Percentiles rank a stretch among this genome's conserved stretches.
Evolutionary conservation across 768 basidiomycete species (phyloP).

Genomic region (Suillus weaverae): DNA sequence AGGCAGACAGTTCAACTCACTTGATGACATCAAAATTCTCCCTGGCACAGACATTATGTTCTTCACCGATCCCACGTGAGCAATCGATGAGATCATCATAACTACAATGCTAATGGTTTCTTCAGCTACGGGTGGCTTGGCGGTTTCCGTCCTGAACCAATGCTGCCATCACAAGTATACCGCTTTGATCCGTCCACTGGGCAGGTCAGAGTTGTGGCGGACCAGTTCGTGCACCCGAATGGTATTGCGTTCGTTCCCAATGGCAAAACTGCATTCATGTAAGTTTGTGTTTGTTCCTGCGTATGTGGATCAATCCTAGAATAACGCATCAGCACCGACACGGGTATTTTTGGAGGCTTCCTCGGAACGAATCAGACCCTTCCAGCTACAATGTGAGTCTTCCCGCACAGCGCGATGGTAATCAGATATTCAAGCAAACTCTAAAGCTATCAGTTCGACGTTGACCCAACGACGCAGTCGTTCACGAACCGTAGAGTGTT

Average conservation of each 20-base stretch:
- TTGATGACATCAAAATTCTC: constrained; percentile 78
- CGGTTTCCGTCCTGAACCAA: constrained; percentile 39
- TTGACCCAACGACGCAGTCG: constrained; percentile 48
- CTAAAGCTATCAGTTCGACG: constrained; percentile 61
- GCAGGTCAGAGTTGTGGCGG: constrained; percentile 42
- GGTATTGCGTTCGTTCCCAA: constrained; percentile 38
- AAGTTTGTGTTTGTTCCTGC: not conserved
- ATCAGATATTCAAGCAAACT: constrained; percentile 1
- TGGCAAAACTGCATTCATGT: constrained; percentile 33
- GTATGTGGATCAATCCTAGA: not conserved
- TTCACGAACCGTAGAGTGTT: constrained; percentile 62
- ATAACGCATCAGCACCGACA: constrained; percentile 21
- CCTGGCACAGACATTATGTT: constrained; percentile 64
- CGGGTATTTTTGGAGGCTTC: constrained; percentile 19
- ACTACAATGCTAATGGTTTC: constrained; percentile 10
- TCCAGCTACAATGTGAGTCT: constrained; percentile 27
- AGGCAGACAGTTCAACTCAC: constrained; percentile 78
- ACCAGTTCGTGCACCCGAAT: constrained; percentile 39
- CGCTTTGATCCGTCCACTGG: constrained; percentile 43
- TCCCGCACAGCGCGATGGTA: not conserved
- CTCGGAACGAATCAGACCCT: constrained; percentile 21
- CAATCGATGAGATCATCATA: constrained; percentile 8
- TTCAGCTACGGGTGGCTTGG: constrained; percentile 41
- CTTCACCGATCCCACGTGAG: constrained; percentile 72
- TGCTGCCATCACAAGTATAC: constrained; percentile 47